phyloP scores from a whole-genome alignment of 2,329 filamentous ascomycete genomes.

The Trichoderma afroharzianum region DNA sequence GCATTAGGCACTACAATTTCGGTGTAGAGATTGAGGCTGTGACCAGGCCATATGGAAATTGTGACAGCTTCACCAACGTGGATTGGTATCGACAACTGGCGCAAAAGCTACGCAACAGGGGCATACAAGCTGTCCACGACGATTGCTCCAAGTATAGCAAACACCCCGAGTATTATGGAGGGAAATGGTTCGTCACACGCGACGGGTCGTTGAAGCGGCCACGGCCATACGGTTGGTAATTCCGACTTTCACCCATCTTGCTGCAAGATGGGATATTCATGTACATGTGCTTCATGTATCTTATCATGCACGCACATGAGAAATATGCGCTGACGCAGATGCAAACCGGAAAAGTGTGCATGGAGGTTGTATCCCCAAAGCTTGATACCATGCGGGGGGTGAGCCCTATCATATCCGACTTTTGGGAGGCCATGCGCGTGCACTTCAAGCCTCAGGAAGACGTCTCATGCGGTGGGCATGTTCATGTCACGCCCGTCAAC shows the following conservation, averaged over 20 bases:
- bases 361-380: slow-evolving; percentile 40
- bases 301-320: neutral
- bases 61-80: slow-evolving; percentile 36
- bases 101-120: slow-evolving; percentile 37
- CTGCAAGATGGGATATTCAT: neutral
- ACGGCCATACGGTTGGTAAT: slow-evolving; percentile 32
- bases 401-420: slow-evolving; percentile 34
- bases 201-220: slow-evolving; percentile 39
- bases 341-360: slow-evolving; percentile 32
- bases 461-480: slow-evolving; percentile 37
- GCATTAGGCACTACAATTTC: slow-evolving; percentile 35
- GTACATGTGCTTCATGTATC: neutral
- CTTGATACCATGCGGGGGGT: slow-evolving; percentile 35
- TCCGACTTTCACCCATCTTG: neutral
- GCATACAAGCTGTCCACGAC: slow-evolving; percentile 36
- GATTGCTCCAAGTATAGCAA: slow-evolving; percentile 39
- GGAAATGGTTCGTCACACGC: slow-evolving; percentile 41
- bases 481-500: slow-evolving; percentile 37
- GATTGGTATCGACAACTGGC: slow-evolving; percentile 41
- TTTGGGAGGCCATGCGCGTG: slow-evolving; percentile 42
- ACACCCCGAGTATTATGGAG: slow-evolving; percentile 40
- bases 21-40: slow-evolving; percentile 40
- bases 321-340: slow-evolving; percentile 7
- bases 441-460: slow-evolving; percentile 37
- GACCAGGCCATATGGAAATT: slow-evolving; percentile 36